Evolutionary conservation across 1,139 yeast species (phyloP), one percentile per base, ranked within the genome.

Genomic region (Debaryomyces sp.): DNA sequence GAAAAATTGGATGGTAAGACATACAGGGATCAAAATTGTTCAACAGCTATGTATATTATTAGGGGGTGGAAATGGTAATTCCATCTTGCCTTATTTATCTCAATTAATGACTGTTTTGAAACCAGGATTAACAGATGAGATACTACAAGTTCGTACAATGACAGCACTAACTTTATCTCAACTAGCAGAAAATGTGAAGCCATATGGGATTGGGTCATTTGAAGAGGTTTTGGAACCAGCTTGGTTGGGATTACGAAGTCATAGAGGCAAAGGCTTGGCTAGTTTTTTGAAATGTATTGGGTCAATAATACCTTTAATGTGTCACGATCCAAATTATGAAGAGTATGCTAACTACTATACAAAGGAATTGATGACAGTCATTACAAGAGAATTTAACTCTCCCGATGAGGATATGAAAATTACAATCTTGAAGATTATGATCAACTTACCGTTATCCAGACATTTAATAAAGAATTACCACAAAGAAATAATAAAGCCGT

Each of bases 321-420:
- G 83, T 48, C 68, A 69, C 48, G 74, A 75, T 56, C 54, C 66
- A 2, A 67, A 69, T 46, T 75, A 74, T 51, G 84, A 84, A 13
- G 97, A 90, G 52, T 86, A 89, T 62, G 85, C 94, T 0, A 82
- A 84, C 50, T 88, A 84, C 61, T 91, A 90, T 59, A 83, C 97
- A 0, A 77, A 78, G 41, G 96, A 89, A 59, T 77, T 91, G 3
- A 80, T 90, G 74, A 71, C 70, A 22, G 77, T 90, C 17, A 71
- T 91, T 10, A 64, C 84, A 2, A 74, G 95, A 48, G 96, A 92
- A 63, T 89, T 90, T 59, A 67, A 75, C 35, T 81, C 96, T 0
- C 92, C 96, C 0, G 97, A 91, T 60, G 96, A 89, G 54, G 97
- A 92, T 48, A 88, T 94, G 95, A 84, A 83, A 58, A 81, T 81